Conservation (phyloP, 2,329 filamentous ascomycete species). For the Pestalotiopsis sp. region DNA sequence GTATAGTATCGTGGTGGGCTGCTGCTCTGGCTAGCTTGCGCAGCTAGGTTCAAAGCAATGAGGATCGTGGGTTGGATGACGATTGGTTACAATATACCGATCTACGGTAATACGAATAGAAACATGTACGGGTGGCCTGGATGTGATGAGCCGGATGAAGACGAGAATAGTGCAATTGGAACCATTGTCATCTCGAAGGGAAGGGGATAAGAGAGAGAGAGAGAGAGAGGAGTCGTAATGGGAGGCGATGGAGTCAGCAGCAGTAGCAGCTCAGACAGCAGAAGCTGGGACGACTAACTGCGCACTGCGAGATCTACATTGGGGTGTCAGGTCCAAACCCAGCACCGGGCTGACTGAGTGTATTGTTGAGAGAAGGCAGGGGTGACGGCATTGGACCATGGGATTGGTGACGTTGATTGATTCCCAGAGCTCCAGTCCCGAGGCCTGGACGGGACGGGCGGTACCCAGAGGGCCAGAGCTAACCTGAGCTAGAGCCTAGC, state of each 20-base stretch:
- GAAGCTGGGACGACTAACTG: background rate
- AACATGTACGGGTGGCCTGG: background rate
- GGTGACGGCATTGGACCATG: background rate
- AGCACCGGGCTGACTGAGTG: background rate
- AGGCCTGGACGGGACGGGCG: no score
- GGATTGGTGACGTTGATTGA: no score
- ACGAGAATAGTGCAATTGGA: background rate
- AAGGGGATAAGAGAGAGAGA: background rate
- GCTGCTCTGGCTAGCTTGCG: background rate
- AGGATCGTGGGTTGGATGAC: background rate
- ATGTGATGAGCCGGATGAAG: background rate
- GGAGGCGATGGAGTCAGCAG: background rate
- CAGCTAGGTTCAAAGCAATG: background rate
- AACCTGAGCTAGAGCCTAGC: no score
- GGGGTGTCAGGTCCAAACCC: background rate
- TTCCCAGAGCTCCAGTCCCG: no score
- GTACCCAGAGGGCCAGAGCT: no score
- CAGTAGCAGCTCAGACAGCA: background rate
- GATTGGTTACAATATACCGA: background rate
- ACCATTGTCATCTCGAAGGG: background rate
- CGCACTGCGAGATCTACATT: background rate
- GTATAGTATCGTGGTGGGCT: background rate
- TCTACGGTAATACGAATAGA: background rate
- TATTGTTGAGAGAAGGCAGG: background rate
- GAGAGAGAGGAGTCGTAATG: background rate